Evolutionary conservation across 306 rosid genomes (phyloP), one percentile per base, ranked within the genome.

Genomic region (Cicer bijugum): DNA sequence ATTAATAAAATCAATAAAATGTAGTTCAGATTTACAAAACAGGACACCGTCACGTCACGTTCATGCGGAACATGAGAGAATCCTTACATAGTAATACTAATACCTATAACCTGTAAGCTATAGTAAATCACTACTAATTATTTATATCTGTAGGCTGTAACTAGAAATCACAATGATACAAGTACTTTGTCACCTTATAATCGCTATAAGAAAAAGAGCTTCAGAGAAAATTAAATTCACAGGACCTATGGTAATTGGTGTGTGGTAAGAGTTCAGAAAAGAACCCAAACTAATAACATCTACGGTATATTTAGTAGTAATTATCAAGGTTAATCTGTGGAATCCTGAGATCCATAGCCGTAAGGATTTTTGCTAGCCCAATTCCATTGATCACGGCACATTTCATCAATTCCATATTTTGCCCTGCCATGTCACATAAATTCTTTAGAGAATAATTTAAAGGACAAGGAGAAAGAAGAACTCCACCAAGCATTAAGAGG

Each of bases 311-410:
- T 14, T 52, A 48, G 70, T 52, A 43, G 69, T 76, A 33, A 68
- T n/a, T 33, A 76, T 72, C 42, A 39, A 53, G 17, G 53, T 74
- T 83, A 77, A 33, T 69, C 76, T n/a, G 76, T 60, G 40, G 85
- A 68, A 42, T 78, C 87, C 19, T 82, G 68, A 19, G 91, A 48
- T 81, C 16, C 96, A 83, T 95, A 91, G 79, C 99, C 99, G 14
- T 83, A 91, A 10, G 97, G 99, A 64, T 94, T 94, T 83, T 88
- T 87, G 92, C 97, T 94, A 55, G 97, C 96, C 99, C 99, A 94
- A 79, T 94, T 94, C 99, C 99, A 94, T 81, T 94, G 99, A 85
- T 94, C 99, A 79, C 89, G 90, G 73, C 96, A 91, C 99, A 94
- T 94, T 84, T 91, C 99, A 6, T 87, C 86, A 44, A 94, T 80